Evolutionary conservation across 169 alveolate species (phyloP).

Genomic region (Eimeria acervulina): DNA sequence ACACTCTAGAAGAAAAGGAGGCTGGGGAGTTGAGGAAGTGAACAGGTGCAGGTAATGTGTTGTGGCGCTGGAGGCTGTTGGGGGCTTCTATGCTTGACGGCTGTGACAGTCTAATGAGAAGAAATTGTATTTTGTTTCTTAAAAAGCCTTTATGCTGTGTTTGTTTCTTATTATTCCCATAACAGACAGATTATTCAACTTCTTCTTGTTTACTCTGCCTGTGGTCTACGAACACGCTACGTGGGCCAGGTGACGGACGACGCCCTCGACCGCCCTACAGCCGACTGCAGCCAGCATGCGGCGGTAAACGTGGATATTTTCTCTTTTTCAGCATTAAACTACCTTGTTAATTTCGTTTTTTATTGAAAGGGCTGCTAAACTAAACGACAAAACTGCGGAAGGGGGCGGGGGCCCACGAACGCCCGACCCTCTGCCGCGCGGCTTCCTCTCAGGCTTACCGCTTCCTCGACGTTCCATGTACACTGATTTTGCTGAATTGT

Average conservation of each 20-base stretch:
- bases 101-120: background rate
- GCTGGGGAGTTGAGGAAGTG: background rate
- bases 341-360: background rate
- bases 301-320: background rate
- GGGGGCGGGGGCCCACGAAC: slow-evolving; percentile 14
- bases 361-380: background rate
- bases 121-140: background rate
- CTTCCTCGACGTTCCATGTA: background rate
- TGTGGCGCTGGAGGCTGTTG: background rate
- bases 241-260: slow-evolving; percentile 35
- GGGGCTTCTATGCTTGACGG: background rate
- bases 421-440: slow-evolving; percentile 7
- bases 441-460: background rate
- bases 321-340: background rate
- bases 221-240: background rate
- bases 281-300: slow-evolving; percentile 30
- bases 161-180: background rate
- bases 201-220: background rate
- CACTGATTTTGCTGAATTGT: background rate
- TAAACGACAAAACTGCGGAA: background rate
- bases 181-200: background rate
- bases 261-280: background rate
- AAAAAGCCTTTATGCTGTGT: background rate
- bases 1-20: background rate
- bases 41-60: background rate